Evolutionary conservation across 768 basidiomycete species (phyloP).

Genomic region (Hygrophorus russula): DNA sequence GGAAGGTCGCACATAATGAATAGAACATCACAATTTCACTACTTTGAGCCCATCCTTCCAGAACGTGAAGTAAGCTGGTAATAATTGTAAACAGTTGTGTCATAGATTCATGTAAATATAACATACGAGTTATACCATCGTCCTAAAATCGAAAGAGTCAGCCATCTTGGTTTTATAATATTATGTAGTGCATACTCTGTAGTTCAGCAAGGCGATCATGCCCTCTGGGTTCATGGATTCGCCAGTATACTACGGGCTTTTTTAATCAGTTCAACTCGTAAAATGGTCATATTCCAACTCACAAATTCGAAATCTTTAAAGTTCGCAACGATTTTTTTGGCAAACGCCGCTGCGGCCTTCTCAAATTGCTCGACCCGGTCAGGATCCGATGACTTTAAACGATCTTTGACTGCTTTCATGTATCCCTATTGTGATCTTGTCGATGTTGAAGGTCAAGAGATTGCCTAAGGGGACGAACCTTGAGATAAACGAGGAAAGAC

Average conservation of each 20-base stretch:
- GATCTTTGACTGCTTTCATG: constrained; percentile 82
- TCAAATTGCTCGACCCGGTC: constrained; percentile 69
- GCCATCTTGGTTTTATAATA: neutral
- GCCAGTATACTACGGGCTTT: constrained; percentile 46
- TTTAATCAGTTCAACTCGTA: neutral
- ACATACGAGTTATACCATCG: constrained; percentile 74
- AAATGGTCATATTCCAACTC: constrained; percentile 15
- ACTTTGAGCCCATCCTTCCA: constrained; percentile 93
- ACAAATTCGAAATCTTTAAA: constrained; percentile 96
- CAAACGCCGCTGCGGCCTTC: constrained; percentile 62
- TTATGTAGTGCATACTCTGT: constrained; percentile 47
- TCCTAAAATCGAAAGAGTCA: constrained; percentile 26
- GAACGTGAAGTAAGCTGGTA: constrained; percentile 78
- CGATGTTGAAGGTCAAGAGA: neutral
- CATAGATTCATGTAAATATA: neutral
- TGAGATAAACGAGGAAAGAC: constrained; percentile 69
- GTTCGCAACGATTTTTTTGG: constrained; percentile 81
- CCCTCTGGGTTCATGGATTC: constrained; percentile 79
- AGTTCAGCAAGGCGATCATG: constrained; percentile 92
- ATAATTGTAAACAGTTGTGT: constrained; percentile 7
- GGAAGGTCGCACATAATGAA: constrained; percentile 8
- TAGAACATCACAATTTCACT: constrained; percentile 44
- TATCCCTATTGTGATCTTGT: constrained; percentile 45
- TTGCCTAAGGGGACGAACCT: constrained; percentile 31
- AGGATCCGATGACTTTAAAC: constrained; percentile 43